Base-by-base conservation (phyloP, 108 stramenopile genomes). In the Pseudonitzschia multistriata region DNA sequence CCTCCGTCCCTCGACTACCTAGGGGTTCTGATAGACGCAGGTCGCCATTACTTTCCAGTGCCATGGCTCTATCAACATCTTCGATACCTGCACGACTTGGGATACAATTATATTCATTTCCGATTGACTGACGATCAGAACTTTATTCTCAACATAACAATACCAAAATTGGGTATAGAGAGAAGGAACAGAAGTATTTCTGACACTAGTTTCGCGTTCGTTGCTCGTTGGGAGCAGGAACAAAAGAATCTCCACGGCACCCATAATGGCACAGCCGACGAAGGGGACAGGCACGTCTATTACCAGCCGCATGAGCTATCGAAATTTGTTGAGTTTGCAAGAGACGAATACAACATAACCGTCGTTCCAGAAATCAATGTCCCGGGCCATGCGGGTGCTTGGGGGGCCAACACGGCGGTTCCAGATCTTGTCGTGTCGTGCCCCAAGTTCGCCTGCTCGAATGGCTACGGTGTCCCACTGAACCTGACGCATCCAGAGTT, bases 51-150 rank as follows among this genome's bases (percentile, higher is more conserved):
- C 48, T 80, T 83, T 62, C 72, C 79, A 24, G 10, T 80, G 34
- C 61, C 40, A 11, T 80, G 79, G 79, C 54, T 79, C 6, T 64
- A 64, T 28, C 33, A 74, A 28, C 68, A 64, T 15, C 25, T 83
- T 1, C 74, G 67, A 36, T 19, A 71, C 15, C 24, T 83, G 0
- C 19, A 60, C 19, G 2, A 67, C 5, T 10, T 83, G 59, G 54
- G 64, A 36, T 80, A 76, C 69, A 83, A 79, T 53, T 68, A 72
- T 28, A 39, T 83, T 13, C 82, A 83, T 55, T 80, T 83, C 28
- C 74, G 82, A 40, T 53, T 83, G 67, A 83, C 82, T 3, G 82
- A 83, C 56, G 82, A 83, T 74, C 82, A 83, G 67, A 56, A 68
- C 14, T 79, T 79, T 30, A 66, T 69, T 52, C 31, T 79, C 40